Base-by-base conservation (phyloP, 768 basidiomycete species). In the Naganishia friedmannii region DNA sequence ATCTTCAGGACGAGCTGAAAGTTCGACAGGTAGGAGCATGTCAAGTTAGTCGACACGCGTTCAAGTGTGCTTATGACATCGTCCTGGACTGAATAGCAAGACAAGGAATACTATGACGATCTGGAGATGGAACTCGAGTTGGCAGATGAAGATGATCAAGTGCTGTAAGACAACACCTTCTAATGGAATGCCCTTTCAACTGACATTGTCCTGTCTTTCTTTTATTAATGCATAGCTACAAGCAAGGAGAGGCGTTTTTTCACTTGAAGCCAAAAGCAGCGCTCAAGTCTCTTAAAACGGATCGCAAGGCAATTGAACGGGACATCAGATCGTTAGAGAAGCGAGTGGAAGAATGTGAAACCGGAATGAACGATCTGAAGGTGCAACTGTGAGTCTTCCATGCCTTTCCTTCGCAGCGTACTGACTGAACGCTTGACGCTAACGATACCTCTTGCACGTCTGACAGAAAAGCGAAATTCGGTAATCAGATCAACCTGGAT, bases 51-150 rank as follows among this genome's bases (percentile, higher is more conserved):
- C 6, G 19, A 12, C 34, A 4, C 26, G n/a, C 5, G 29, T 9
- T 7, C 53, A n/a, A 39, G 9, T 29, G 12, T 3, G 21, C 17
- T 15, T 10, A 39, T 28, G 45, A 26, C 31, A 26, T 51, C 31
- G 45, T 23, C 32, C 58, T 32, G 3, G 19, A 12, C 48, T 48
- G 1, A 12, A 23, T 77, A 97, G 93, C 88, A 90, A 86, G 93
- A 95, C 82, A 94, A 94, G 82, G 94, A 96, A 75, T 90, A 92
- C 2, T 86, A 95, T 17, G 92, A 95, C 70, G 94, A 97, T 79
- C 85, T 96, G 34, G 82, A 87, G 1, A 90, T 86, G 54, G 94
- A 96, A 76, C 86, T 97, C 28, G 93, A 95, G 77, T 86, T 97
- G 12, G 87, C 88, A 0, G 92, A 95, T 72, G 92, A 94, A 74